Conservation (phyloP, 352 stramenopile species). For the Phytopythium mirpurense region DNA sequence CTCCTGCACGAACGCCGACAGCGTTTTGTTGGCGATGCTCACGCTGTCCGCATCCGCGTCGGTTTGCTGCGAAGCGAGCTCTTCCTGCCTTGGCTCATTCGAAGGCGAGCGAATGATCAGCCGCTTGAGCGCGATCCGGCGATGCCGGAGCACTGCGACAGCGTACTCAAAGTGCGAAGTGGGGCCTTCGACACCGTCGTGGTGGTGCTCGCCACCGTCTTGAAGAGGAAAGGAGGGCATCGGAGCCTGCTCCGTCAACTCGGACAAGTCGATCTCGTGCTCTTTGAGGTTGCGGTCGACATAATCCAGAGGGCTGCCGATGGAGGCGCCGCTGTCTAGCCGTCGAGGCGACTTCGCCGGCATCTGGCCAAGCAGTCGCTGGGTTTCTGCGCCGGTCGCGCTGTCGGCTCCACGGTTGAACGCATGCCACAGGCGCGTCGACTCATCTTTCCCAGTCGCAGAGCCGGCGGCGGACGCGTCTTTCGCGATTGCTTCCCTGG, state of each 20-base stretch:
- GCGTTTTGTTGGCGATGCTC: slow-evolving; percentile 2
- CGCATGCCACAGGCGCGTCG: slow-evolving; percentile 1
- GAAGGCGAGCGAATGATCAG: neutral
- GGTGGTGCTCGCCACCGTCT: slow-evolving; percentile 3
- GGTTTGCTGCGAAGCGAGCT: neutral
- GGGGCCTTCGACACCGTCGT: slow-evolving; percentile 1
- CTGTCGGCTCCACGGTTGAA: too few relatives aligned
- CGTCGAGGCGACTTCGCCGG: neutral
- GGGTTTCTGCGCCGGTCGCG: neutral
- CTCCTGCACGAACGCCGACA: slow-evolving; percentile 20
- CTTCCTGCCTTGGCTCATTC: neutral
- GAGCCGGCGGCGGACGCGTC: neutral
- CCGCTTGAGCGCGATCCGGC: slow-evolving; percentile 1
- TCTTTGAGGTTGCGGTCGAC: slow-evolving; percentile 16
- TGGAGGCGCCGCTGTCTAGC: neutral
- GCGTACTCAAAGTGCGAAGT: slow-evolving; percentile 21
- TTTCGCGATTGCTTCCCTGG: neutral
- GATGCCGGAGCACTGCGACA: slow-evolving; percentile 15
- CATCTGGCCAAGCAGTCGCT: slow-evolving; percentile 5
- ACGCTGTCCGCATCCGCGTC: neutral
- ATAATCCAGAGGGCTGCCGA: slow-evolving; percentile 6
- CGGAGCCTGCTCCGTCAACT: slow-evolving; percentile 1
- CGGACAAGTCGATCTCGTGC: slow-evolving; percentile 9
- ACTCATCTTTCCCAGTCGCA: neutral
- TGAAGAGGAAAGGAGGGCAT: neutral